phyloP scores from a whole-genome alignment of 2,329 filamentous ascomycete genomes.

The Fusarium proliferatum region DNA sequence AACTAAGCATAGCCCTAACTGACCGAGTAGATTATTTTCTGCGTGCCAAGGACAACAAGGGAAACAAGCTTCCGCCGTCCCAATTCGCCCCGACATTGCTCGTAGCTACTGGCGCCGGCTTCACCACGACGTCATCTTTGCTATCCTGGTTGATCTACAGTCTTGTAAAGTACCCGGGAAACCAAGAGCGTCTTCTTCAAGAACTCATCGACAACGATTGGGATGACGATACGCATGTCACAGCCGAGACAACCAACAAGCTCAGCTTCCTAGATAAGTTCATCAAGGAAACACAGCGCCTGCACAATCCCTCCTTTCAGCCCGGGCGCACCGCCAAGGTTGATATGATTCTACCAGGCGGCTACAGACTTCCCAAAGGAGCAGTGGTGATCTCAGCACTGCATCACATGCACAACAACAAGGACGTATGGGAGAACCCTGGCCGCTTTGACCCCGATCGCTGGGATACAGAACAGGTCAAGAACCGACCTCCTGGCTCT shows the following conservation, averaged over 20 bases:
- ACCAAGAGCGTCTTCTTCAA: conserved; percentile 67
- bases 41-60: conserved; percentile 64
- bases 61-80: conserved; percentile 60
- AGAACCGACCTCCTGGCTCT: conserved; percentile 60
- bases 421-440: conserved; percentile 67
- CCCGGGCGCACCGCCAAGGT: conserved; percentile 67
- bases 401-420: conserved; percentile 64
- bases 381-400: conserved; percentile 64
- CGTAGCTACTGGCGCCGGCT: conserved; percentile 67
- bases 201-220: conserved; percentile 64
- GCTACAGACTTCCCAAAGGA: conserved; percentile 65
- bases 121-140: conserved; percentile 68
- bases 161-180: conserved; percentile 63
- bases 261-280: conserved; percentile 66
- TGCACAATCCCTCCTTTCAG: conserved; percentile 71
- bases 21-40: conserved; percentile 59
- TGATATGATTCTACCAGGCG: conserved; percentile 68
- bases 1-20: rapidly evolving
- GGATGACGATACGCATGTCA: conserved; percentile 55
- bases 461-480: conserved; percentile 66
- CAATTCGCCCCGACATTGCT: conserved; percentile 51
- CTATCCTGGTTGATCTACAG: conserved; percentile 69
- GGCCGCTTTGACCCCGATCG: conserved; percentile 67
- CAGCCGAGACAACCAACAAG: conserved; percentile 58
- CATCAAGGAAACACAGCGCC: conserved; percentile 70